Conservation (phyloP, 768 basidiomycete species). For the Calocybe gangraenosa region DNA sequence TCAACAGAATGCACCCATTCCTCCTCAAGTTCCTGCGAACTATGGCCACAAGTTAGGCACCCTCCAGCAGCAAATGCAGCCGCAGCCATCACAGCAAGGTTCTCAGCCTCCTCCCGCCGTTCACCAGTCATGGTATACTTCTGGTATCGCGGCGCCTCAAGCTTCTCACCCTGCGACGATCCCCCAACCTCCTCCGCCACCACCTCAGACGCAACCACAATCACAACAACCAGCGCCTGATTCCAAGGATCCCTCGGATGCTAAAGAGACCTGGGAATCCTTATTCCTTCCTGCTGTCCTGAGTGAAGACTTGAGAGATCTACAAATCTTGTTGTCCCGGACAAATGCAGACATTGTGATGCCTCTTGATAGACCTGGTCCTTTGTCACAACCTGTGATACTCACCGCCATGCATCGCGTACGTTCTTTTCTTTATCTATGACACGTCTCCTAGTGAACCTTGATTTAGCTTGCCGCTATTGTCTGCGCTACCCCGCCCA, state of each 20-base stretch:
- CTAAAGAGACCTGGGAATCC: conserved; percentile 60
- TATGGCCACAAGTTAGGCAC: conserved; percentile 33
- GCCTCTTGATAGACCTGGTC: conserved; percentile 64
- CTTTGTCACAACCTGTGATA: conserved; percentile 81
- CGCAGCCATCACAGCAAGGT: conserved; percentile 28
- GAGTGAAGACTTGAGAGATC: conserved; percentile 68
- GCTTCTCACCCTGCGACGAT: conserved; percentile 76
- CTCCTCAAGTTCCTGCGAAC: conserved; percentile 31
- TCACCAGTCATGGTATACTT: conserved; percentile 58
- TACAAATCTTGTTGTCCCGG: conserved; percentile 67
- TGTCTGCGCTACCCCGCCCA: conserved; percentile 70
- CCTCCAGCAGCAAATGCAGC: conserved; percentile 32
- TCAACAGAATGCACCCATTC: conserved; percentile 36
- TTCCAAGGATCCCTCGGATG: conserved; percentile 6
- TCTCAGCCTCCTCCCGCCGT: conserved; percentile 29
- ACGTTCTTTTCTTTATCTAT: conserved; percentile 24
- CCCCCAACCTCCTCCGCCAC: conserved; percentile 46
- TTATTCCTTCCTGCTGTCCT: conserved; percentile 74
- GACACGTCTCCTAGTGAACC: conserved; percentile 1
- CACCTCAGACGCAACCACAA: conserved; percentile 35
- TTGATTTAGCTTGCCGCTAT: conserved; percentile 64
- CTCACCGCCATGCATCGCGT: conserved; percentile 81
- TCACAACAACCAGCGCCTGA: conserved; percentile 9
- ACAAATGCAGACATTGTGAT: conserved; percentile 79
- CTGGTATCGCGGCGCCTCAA: conserved; percentile 73